These are phyloP conservation scores for Furculomyces boomerangus DNA, from an alignment of 371 early-diverging fungal species.

Conservation along the genomic window DNA sequence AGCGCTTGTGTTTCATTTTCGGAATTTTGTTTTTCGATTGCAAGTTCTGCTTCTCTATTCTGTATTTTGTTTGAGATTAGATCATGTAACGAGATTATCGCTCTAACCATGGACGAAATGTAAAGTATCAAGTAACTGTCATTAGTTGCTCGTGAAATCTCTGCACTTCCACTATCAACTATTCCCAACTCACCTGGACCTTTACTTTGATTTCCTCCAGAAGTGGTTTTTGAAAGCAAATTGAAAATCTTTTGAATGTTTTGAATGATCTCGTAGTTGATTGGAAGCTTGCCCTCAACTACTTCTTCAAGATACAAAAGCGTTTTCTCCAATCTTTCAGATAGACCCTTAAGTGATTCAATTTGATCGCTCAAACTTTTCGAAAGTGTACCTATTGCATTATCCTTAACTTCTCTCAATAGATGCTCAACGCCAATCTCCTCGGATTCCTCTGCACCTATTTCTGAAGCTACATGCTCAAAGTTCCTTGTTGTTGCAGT, in stretches of 20 bases:
- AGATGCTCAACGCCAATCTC: constrained; percentile 99
- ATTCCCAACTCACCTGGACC: no score
- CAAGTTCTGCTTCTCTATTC: constrained; percentile 22
- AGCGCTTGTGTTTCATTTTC: not conserved
- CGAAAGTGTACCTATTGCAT: constrained; percentile 80
- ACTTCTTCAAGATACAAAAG: constrained; percentile 74
- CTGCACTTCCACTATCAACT: not conserved
- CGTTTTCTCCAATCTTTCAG: constrained; percentile 67
- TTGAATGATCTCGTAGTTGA: constrained; percentile 89
- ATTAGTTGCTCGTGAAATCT: constrained; percentile 82
- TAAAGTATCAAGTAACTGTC: constrained; percentile 88
- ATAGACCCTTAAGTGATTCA: constrained; percentile 73
- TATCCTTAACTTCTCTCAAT: constrained; percentile 95
- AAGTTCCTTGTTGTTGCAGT: constrained; percentile 88
- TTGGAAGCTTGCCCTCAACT: constrained; percentile 61
- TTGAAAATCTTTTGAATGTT: constrained; percentile 95
- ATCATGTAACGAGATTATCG: constrained; percentile 89
- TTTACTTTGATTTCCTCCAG: not conserved
- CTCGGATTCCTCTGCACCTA: constrained; percentile 99
- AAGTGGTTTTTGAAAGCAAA: constrained; percentile 52
- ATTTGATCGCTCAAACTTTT: constrained; percentile 76
- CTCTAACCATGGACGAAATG: constrained; percentile 68
- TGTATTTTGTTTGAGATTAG: constrained; percentile 78
- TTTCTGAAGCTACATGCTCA: constrained; percentile 84
- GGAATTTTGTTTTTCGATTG: constrained; percentile 11